Evolutionary conservation across 2,329 filamentous ascomycete species (phyloP).

Genomic region (Colletotrichum lentis): DNA sequence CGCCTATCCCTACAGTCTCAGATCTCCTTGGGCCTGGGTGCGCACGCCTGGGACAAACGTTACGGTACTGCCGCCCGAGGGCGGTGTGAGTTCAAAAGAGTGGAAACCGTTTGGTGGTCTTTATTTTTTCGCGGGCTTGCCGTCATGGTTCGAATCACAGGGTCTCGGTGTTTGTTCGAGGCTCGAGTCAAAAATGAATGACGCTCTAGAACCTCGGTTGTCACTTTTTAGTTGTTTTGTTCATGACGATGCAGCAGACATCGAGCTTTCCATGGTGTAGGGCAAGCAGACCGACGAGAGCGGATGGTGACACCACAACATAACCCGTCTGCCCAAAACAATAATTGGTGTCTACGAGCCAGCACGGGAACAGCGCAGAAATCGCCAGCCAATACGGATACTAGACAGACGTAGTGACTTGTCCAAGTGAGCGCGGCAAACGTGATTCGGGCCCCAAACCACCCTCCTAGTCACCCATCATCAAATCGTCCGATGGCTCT

Average conservation of each 20-base stretch:
- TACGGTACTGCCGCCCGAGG: background rate
- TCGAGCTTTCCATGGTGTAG: background rate
- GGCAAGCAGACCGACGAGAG: background rate
- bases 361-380: too few relatives aligned
- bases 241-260: background rate
- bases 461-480: background rate
- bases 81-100: background rate
- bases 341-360: background rate
- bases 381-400: too few relatives aligned
- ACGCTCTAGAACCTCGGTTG: background rate
- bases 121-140: too few relatives aligned
- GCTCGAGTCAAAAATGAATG: background rate
- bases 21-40: slow-evolving; percentile 8
- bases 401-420: too few relatives aligned
- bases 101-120: background rate
- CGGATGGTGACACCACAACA: too few relatives aligned
- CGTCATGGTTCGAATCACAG: slow-evolving; percentile 1
- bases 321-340: background rate
- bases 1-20: background rate
- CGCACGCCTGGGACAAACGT: background rate
- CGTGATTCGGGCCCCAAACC: background rate
- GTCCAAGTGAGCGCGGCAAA: background rate
- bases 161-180: background rate
- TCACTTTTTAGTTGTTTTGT: background rate
- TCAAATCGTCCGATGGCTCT: slow-evolving; percentile 3